phyloP scores from a whole-genome alignment of 208 protist genomes.

The Acanthamoeba culbertsoni region DNA sequence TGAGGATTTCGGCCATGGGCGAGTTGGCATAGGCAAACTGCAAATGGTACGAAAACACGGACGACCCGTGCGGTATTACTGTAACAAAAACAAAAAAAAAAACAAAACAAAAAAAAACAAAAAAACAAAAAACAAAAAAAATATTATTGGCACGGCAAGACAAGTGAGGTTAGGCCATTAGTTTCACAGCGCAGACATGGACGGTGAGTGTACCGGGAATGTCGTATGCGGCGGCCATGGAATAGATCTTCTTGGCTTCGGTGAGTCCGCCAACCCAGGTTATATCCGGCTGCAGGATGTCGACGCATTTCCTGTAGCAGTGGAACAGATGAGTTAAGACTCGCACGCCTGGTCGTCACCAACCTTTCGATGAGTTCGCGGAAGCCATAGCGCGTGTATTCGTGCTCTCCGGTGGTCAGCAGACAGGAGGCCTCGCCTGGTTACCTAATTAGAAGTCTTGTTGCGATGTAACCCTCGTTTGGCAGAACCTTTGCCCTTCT shows the following conservation, averaged over 20 bases:
- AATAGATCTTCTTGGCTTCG: slow-evolving; percentile 70
- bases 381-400: slow-evolving; percentile 80
- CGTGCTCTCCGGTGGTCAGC: slow-evolving; percentile 74
- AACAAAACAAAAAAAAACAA: too few relatives aligned
- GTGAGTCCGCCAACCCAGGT: slow-evolving; percentile 76
- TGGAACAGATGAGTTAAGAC: not conserved
- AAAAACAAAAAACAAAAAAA: too few relatives aligned
- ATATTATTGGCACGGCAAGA: too few relatives aligned
- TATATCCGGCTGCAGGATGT: slow-evolving; percentile 79
- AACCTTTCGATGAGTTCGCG: slow-evolving; percentile 71
- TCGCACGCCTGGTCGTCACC: not conserved
- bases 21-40: slow-evolving; percentile 78
- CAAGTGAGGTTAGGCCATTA: not conserved
- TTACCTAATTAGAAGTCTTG: not conserved
- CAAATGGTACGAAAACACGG: slow-evolving; percentile 79
- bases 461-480: not conserved
- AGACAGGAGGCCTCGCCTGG: slow-evolving; percentile 50
- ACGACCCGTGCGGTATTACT: slow-evolving; percentile 74
- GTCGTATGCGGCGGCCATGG: slow-evolving; percentile 74
- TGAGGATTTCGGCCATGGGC: slow-evolving; percentile 79
- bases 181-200: not conserved
- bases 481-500: slow-evolving; percentile 61
- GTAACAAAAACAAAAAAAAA: too few relatives aligned
- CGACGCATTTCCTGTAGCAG: slow-evolving; percentile 56
- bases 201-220: slow-evolving; percentile 61